These are phyloP conservation scores for Cladosporium sp. DNA, from an alignment of 2,329 filamentous ascomycete genomes.

Conservation along the genomic window DNA sequence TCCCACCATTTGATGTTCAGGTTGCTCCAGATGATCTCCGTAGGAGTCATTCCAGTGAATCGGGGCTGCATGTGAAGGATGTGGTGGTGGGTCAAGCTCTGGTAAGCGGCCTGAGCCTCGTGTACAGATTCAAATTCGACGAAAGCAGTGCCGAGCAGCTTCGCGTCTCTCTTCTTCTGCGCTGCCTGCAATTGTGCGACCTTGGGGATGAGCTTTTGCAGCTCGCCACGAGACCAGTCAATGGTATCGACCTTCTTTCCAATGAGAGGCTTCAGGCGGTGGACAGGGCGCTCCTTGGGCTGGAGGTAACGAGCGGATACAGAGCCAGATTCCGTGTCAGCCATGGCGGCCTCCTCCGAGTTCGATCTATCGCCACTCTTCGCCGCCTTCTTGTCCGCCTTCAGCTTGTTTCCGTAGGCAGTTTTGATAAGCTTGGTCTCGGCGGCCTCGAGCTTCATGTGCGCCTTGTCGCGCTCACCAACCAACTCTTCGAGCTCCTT, in stretches of 20 bases:
- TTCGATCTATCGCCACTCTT: constrained; percentile 55
- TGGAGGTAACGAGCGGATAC: constrained; percentile 75
- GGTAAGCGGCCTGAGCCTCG: constrained; percentile 82
- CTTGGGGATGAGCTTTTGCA: constrained; percentile 72
- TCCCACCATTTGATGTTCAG: constrained; percentile 86
- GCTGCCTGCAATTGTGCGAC: constrained; percentile 67
- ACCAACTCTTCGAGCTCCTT: constrained; percentile 78
- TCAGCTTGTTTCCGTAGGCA: constrained; percentile 71
- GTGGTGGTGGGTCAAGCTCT: constrained; percentile 83
- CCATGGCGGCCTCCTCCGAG: constrained; percentile 48
- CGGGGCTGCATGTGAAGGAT: constrained; percentile 84
- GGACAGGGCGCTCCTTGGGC: constrained; percentile 72
- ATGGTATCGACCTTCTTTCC: constrained; percentile 94
- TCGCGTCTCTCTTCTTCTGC: constrained; percentile 64
- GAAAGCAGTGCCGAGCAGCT: constrained; percentile 76
- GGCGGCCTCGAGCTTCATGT: constrained; percentile 79
- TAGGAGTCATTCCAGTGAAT: constrained; percentile 77
- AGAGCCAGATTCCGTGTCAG: constrained; percentile 67
- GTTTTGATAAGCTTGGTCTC: constrained; percentile 82
- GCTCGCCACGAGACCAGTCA: constrained; percentile 78
- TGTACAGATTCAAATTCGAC: constrained; percentile 84
- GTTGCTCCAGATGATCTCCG: constrained; percentile 85
- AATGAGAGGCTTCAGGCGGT: constrained; percentile 69
- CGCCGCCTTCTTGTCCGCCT: constrained; percentile 64
- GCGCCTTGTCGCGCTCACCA: constrained; percentile 75